These are phyloP conservation scores for Rhodosporidiobolus sp. DNA, from an alignment of 768 basidiomycete species.

Conservation along the genomic window DNA sequence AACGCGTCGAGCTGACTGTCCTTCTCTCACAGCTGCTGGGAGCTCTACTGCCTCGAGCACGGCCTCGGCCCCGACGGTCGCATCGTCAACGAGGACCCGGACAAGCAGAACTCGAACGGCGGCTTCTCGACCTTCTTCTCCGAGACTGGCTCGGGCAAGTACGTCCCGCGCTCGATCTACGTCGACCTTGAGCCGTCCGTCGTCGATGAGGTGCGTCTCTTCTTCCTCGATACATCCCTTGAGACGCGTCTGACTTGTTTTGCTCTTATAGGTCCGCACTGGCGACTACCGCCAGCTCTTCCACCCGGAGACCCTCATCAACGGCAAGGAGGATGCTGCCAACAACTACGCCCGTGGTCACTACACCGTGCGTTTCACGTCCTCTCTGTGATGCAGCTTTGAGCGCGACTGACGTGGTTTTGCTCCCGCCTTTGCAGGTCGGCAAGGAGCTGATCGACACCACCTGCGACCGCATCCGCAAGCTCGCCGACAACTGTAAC, in stretches of 20 bases:
- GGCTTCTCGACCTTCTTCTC: constrained; percentile 99
- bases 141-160: constrained; percentile 71
- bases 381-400: too few relatives aligned
- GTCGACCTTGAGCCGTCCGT: constrained; percentile 62
- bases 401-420: constrained; percentile 49
- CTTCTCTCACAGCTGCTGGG: constrained; percentile 59
- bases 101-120: constrained; percentile 53
- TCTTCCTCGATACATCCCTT: neutral
- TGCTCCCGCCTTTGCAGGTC: constrained; percentile 49
- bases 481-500: constrained; percentile 93
- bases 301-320: constrained; percentile 97
- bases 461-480: constrained; percentile 94
- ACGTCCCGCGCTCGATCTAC: constrained; percentile 91
- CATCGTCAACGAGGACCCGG: constrained; percentile 40
- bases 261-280: constrained; percentile 65
- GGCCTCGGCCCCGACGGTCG: constrained; percentile 57
- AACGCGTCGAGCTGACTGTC: constrained; percentile 62
- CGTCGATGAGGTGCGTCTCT: constrained; percentile 32
- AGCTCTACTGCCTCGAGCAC: constrained; percentile 98
- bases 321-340: constrained; percentile 98
- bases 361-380: constrained; percentile 26
- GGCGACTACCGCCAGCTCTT: constrained; percentile 95
- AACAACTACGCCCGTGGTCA: constrained; percentile 75
- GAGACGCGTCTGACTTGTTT: neutral
- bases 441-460: constrained; percentile 97